Conservation (phyloP, 2,329 filamentous ascomycete species). For the Chaetothyriales sp. region DNA sequence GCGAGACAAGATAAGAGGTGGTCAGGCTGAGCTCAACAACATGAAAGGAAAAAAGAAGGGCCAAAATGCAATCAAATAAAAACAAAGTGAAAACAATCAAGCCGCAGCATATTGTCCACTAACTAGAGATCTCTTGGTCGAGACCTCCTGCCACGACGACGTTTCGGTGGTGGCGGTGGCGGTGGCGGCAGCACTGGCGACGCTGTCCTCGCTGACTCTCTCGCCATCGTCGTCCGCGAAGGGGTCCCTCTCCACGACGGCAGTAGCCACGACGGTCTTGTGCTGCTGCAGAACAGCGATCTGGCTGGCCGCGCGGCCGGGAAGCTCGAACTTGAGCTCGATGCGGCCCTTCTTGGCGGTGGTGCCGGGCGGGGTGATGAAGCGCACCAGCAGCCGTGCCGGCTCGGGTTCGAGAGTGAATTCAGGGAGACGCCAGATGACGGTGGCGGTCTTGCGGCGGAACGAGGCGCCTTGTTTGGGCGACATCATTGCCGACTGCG, state of each 20-base stretch:
- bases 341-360: conserved; percentile 59
- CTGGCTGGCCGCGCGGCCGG: conserved; percentile 42
- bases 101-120: conserved; percentile 59
- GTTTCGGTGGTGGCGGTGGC: conserved; percentile 18
- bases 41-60: not conserved
- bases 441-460: conserved; percentile 31
- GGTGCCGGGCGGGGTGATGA: conserved; percentile 49
- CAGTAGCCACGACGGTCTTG: conserved; percentile 16
- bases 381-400: conserved; percentile 67
- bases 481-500: conserved; percentile 31
- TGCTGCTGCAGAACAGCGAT: conserved; percentile 43
- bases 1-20: no score
- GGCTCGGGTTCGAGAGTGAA: conserved; percentile 38
- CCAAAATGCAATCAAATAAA: not conserved
- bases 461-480: conserved; percentile 31
- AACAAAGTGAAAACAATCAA: conserved; percentile 12
- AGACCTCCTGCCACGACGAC: conserved; percentile 53
- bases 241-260: conserved; percentile 26
- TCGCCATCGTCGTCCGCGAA: conserved; percentile 32
- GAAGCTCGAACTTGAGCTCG: conserved; percentile 69
- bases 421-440: conserved; percentile 32
- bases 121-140: conserved; percentile 50
- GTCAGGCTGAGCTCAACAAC: no score
- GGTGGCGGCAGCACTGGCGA: conserved; percentile 15
- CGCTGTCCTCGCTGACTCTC: not conserved